Evolutionary conservation across 495 filamentous ascomycete species (phyloP).

Genomic region (Cudoniella acicularis): DNA sequence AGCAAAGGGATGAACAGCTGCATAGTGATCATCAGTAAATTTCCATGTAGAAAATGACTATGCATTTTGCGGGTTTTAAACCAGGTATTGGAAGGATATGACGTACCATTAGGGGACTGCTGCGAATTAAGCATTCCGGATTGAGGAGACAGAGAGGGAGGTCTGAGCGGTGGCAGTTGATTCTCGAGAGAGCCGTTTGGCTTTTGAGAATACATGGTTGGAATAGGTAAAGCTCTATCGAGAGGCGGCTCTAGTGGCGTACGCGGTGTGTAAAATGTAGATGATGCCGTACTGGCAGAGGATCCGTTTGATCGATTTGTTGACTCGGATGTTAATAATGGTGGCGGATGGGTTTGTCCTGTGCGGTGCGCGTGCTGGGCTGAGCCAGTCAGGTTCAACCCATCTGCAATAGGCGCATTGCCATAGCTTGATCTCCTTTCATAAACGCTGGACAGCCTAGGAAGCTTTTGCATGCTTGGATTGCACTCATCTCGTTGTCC

Average conservation of each 20-base stretch:
- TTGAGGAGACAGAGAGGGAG: constrained; percentile 26
- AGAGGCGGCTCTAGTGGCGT: constrained; percentile 25
- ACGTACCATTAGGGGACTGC: constrained; percentile 23
- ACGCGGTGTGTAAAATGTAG: constrained; percentile 20
- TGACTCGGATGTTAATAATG: constrained; percentile 18
- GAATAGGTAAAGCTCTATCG: constrained; percentile 25
- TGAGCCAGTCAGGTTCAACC: constrained; percentile 9
- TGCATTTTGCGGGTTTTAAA: too few species aligned
- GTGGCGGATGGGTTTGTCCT: constrained; percentile 13
- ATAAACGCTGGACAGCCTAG: constrained; percentile 8
- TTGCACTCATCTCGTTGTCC: constrained; percentile 10
- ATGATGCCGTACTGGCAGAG: constrained; percentile 18
- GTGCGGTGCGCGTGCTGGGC: constrained; percentile 18
- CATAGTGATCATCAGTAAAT: neutral
- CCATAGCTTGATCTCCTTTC: constrained; percentile 5
- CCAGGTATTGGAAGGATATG: too few species aligned
- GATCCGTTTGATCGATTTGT: constrained; percentile 18
- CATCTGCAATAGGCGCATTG: neutral
- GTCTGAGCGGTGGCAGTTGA: constrained; percentile 24
- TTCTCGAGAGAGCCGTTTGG: constrained; percentile 15
- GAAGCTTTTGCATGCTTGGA: constrained; percentile 11
- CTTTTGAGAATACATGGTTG: constrained; percentile 20
- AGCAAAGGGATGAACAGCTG: constrained; percentile 2
- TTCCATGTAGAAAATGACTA: too few species aligned
- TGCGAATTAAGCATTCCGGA: constrained; percentile 5